A percentile compares a stretch with the other conserved stretches of the same genome.
These are phyloP conservation scores for Aegilops bicornis DNA, from an alignment of 176 grass and related monocot genomes.

Conservation along the genomic window DNA sequence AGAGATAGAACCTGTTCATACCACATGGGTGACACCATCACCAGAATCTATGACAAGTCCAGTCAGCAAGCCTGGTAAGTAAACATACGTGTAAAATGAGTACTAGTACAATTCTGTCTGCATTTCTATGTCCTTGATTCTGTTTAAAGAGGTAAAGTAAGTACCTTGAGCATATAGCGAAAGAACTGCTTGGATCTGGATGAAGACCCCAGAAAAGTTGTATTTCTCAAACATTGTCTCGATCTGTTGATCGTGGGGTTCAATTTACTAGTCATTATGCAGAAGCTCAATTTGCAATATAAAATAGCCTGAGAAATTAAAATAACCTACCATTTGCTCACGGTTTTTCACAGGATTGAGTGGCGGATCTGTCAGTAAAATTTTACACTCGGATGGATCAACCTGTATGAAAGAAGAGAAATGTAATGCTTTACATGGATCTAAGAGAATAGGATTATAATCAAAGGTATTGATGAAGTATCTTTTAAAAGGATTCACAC, in stretches of 20 bases:
- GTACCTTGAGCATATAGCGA: conserved; percentile 94
- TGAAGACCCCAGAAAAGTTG: conserved; percentile 88
- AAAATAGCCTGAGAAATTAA: conserved; percentile 1
- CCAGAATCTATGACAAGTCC: conserved; percentile 96
- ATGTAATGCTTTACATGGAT: conserved; percentile 8
- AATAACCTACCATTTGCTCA: conserved; percentile 73
- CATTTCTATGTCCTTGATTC: background rate
- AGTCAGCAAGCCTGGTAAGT: conserved; percentile 73
- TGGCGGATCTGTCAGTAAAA: conserved; percentile 94
- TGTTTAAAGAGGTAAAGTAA: background rate
- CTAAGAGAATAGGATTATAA: background rate
- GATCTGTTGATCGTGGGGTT: conserved; percentile 46
- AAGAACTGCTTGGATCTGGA: conserved; percentile 98
- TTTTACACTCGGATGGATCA: conserved; percentile 96
- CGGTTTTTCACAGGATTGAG: conserved; percentile 95
- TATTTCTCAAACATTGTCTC: conserved; percentile 99
- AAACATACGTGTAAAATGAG: conserved; percentile 18
- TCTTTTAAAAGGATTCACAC: background rate
- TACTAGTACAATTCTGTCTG: conserved; percentile 11
- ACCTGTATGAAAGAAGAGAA: conserved; percentile 58
- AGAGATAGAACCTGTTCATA: conserved; percentile 27
- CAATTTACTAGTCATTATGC: conserved; percentile 16
- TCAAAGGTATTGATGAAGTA: background rate
- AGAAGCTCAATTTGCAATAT: background rate
- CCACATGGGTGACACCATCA: conserved; percentile 97